Base-by-base conservation (phyloP, 805 yeast genomes). In the Metschnikowia similis region DNA sequence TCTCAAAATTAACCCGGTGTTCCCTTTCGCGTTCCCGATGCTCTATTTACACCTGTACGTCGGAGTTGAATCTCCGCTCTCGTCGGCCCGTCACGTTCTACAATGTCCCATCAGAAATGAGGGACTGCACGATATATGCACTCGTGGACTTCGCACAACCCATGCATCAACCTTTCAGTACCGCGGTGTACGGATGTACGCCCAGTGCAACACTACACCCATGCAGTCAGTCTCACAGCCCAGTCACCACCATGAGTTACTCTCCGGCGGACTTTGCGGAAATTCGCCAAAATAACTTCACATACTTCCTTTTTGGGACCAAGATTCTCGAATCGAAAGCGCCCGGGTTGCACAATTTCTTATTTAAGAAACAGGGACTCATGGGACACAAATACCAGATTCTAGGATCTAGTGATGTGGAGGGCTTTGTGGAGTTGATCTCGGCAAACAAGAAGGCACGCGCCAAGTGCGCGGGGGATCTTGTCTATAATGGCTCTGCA, bases 341-440 rank as follows among this genome's bases (percentile, higher is more conserved):
- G 8, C 71, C 70, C 8, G 43, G 53, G 21, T 53, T 64, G 35
- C 66, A 63, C 43, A 66, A 66, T 48, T 60, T 49, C 41, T 42
- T 65, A 21, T 65, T 65, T 45, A 44, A 49, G 35, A 53, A 53
- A 31, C 51, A 60, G 13, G 63, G 62, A 1, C 57, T 66, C 27
- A 6, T 43, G 13, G 45, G 53, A 21, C 66, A 66, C 61, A 53
- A 39, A 31, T 67, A 66, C 47, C 58, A 57, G 48, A 44, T 57
- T 10, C 52, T 53, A 28, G 68, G 66, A 38, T 61, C 65, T 27
- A 52, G 52, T 14, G 62, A 66, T 38, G 52, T 58, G 17, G 49
- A 27, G 4, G 54, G 35, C 17, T 63, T 66, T 43, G 54, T 58
- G 42, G 37, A 55, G 31, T 43, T 41, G 17, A 57, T 64, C 28